Conservation (phyloP, 2,329 filamentous ascomycete genomes). For the Pseudocercospora crystallina region DNA sequence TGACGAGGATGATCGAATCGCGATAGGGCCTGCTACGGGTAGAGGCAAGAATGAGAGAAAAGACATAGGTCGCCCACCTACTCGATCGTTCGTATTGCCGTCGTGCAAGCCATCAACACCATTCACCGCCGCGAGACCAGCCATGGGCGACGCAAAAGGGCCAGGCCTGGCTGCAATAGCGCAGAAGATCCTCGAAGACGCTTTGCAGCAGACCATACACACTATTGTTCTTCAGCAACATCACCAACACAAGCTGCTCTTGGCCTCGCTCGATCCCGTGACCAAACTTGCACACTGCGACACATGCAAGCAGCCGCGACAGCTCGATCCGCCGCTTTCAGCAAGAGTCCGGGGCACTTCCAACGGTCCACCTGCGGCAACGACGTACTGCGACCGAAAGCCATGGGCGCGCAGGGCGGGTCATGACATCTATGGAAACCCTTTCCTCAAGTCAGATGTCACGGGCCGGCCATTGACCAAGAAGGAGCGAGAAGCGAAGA, state of each 20-base stretch:
- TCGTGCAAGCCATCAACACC: too few relatives aligned
- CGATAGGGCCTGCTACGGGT: too few relatives aligned
- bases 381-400: constrained; percentile 74
- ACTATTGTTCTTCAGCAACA: constrained; percentile 73
- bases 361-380: constrained; percentile 41
- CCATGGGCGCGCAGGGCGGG: constrained; percentile 75
- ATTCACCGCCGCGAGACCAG: not conserved
- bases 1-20: too few relatives aligned
- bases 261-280: constrained; percentile 71
- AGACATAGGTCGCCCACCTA: too few relatives aligned
- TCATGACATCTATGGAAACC: constrained; percentile 80
- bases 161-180: constrained; percentile 37
- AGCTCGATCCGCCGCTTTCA: constrained; percentile 68
- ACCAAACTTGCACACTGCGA: constrained; percentile 71
- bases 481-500: constrained; percentile 68
- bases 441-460: constrained; percentile 71
- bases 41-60: too few relatives aligned
- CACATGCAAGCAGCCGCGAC: constrained; percentile 70
- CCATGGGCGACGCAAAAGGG: constrained; percentile 10
- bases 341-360: constrained; percentile 33
- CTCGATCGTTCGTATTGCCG: too few relatives aligned
- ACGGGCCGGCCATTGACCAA: constrained; percentile 58
- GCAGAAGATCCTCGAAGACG: constrained; percentile 69
- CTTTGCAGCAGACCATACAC: constrained; percentile 74
- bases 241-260: constrained; percentile 74